Evolutionary conservation across 1,284 basidiomycete genomes (phyloP), one percentile per base, ranked within the genome.

Genomic region (Malassezia sp.): DNA sequence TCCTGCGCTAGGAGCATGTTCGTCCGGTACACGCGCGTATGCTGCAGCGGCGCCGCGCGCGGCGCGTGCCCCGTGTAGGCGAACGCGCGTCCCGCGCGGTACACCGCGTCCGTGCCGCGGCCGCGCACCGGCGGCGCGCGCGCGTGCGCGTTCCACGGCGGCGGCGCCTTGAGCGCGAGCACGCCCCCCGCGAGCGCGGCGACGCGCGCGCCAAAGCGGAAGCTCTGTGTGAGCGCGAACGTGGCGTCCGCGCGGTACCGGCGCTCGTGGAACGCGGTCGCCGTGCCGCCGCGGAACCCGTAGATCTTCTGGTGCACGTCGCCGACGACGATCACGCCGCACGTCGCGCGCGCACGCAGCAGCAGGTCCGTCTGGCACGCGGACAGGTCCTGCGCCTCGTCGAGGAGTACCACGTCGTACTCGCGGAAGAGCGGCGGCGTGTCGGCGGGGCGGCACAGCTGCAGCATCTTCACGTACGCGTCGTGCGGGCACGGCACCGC

Each of bases 281-380:
- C 60, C 3, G 53, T 61, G 15, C 60, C 62, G 8, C 62, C 62
- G 10, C 62, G 55, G 28, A 65, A 65, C n/a, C 57, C 62, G 38
- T 65, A 65, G 36, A 65, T 62, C 53, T 65, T 65, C 32, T 65
- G 62, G 30, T 63, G 58, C 23, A 58, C 54, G 36, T 65, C 62
- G 35, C 62, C 62, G 17, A 65, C 62, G 10, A 65, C 55, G 34
- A 65, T 54, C 22, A 65, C 56, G 17, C 57, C 62, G 31, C 59
- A 65, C 33, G 56, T 42, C 27, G 53, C 54, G 27, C 53, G 54
- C 12, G 59, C 60, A 1, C 59, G 42, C 23, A 62, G 47, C 9
- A 65, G 46, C 17, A 65, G 53, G 11, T 54, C 57, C 10, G 56
- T 56, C 35, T 65, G 62, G 21, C 60, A 61, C 20, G 55, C 56